A percentile compares a stretch with the other conserved stretches of the same genome.
phyloP scores from a whole-genome alignment of 2,329 filamentous ascomycete species.

The Fusarium sp. region DNA sequence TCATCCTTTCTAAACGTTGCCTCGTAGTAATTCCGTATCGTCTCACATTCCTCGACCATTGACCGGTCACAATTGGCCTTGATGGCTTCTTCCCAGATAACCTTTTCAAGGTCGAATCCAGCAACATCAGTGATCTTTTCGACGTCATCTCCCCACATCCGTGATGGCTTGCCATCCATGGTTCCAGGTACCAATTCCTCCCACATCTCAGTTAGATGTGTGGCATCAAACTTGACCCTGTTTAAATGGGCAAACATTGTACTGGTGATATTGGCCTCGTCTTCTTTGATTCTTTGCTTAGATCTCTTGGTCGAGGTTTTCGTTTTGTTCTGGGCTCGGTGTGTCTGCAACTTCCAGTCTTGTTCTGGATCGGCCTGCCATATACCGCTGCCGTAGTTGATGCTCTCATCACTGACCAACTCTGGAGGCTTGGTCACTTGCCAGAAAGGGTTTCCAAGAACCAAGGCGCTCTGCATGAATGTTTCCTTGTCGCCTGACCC shows the following conservation, averaged over 20 bases:
- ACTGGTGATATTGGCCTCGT: constrained; percentile 18
- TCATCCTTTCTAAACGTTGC: constrained; percentile 36
- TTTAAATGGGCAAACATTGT: constrained; percentile 48
- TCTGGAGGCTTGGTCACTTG: constrained; percentile 33
- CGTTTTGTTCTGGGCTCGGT: neutral
- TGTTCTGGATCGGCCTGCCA: constrained; percentile 48
- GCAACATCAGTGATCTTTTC: constrained; percentile 30
- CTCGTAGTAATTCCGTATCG: constrained; percentile 43
- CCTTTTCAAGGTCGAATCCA: constrained; percentile 46
- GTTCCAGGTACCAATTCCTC: constrained; percentile 23
- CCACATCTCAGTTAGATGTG: constrained; percentile 22
- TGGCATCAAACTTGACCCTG: constrained; percentile 46
- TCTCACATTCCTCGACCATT: constrained; percentile 43
- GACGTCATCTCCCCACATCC: constrained; percentile 41
- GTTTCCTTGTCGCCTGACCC: constrained; percentile 48
- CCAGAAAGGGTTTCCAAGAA: constrained; percentile 41
- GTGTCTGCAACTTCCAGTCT: constrained; percentile 34
- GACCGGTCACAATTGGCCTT: constrained; percentile 38
- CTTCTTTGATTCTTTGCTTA: neutral
- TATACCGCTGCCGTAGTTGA: constrained; percentile 47
- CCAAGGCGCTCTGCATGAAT: constrained; percentile 42
- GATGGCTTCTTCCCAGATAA: constrained; percentile 46
- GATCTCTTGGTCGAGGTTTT: neutral
- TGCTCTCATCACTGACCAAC: constrained; percentile 22
- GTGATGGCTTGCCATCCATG: constrained; percentile 22